phyloP scores from a whole-genome alignment of 2,329 filamentous ascomycete genomes.

The Endocalyx cinctus region DNA sequence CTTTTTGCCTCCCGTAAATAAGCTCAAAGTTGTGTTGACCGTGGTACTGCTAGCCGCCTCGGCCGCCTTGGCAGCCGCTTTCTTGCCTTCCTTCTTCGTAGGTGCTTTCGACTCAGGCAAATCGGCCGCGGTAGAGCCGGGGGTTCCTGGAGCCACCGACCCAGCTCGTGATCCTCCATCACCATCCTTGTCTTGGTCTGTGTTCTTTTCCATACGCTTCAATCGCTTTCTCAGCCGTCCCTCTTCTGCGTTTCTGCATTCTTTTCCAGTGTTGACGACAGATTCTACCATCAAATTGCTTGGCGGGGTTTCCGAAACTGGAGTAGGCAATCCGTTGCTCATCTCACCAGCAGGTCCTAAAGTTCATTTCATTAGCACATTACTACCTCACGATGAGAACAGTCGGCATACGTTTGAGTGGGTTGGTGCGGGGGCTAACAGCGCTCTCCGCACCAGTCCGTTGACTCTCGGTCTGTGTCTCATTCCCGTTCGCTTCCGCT shows the following conservation, averaged over 20 bases:
- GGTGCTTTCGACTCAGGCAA: slow-evolving; percentile 56
- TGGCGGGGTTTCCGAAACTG: slow-evolving; percentile 44
- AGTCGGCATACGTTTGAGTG: slow-evolving; percentile 54
- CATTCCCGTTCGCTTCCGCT: slow-evolving; percentile 27
- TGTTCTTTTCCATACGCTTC: slow-evolving; percentile 45
- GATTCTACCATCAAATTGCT: slow-evolving; percentile 45
- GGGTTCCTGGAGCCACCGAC: slow-evolving; percentile 55
- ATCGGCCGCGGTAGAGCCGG: slow-evolving; percentile 59
- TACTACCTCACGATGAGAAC: slow-evolving; percentile 6
- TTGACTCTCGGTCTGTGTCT: slow-evolving; percentile 17
- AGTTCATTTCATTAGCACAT: slow-evolving; percentile 31
- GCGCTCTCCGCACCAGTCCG: slow-evolving; percentile 36
- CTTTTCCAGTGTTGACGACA: slow-evolving; percentile 58
- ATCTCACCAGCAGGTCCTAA: slow-evolving; percentile 32
- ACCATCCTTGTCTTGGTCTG: slow-evolving; percentile 45
- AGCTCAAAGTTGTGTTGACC: slow-evolving; percentile 77
- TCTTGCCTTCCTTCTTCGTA: slow-evolving; percentile 82
- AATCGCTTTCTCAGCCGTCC: slow-evolving; percentile 63
- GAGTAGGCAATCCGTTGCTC: slow-evolving; percentile 38
- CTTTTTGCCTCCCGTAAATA: slow-evolving; percentile 61
- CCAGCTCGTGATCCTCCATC: slow-evolving; percentile 45
- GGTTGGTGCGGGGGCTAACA: slow-evolving; percentile 48
- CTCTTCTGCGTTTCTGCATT: slow-evolving; percentile 70
- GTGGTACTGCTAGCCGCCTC: slow-evolving; percentile 76
- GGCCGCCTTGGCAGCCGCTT: slow-evolving; percentile 66